Base-by-base conservation (phyloP, 495 filamentous ascomycete genomes). In the Xylaria grammica region DNA sequence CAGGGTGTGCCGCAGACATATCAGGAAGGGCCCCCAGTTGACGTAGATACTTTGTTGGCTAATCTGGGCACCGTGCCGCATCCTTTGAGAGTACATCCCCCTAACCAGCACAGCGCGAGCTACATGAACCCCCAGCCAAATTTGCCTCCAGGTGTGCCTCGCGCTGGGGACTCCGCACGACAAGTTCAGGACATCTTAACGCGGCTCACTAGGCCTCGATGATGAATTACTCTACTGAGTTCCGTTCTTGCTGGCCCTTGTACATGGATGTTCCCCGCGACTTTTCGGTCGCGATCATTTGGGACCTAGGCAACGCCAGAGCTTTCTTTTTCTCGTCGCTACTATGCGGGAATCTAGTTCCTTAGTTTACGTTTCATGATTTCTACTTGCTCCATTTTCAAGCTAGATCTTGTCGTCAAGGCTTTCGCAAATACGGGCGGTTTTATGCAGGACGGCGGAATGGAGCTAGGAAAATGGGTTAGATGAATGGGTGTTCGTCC, bases 171-270 rank as follows among this genome's bases (percentile, higher is more conserved):
- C 29, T 69, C 77, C n/a, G 69, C 70, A 26, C 78, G 79, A 45
- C 76, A 75, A 67, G 79, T 81, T 58, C 81, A 77, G 62, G 81
- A 77, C 71, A 86, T 78, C 70, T 83, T 81, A 80, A 78, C 75
- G 26, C 81, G 74, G 58, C 69, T 79, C 65, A 77, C 71, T 67
- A 79, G 77, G 67, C 82, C 77, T 69, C 78, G 70, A 60, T 81
- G 78, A 75, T 85, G 57, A 67, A 20, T 20, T 29, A 22, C 13
- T 24, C 9, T 17, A 20, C 9, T 9, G 9, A 13, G 11, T 48
- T 27, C 49, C 44, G 20, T 17, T 40, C n/a, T 45, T 4, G 29
- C 32, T 32, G 15, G 40, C 17, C 15, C 17, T 50, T 49, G 17
- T 60, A 49, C 30, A 36, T 27, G 29, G 24, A 50, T 49, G 7